phyloP scores from a whole-genome alignment of 345 rosid genomes.

The Schrenkiella parvula region DNA sequence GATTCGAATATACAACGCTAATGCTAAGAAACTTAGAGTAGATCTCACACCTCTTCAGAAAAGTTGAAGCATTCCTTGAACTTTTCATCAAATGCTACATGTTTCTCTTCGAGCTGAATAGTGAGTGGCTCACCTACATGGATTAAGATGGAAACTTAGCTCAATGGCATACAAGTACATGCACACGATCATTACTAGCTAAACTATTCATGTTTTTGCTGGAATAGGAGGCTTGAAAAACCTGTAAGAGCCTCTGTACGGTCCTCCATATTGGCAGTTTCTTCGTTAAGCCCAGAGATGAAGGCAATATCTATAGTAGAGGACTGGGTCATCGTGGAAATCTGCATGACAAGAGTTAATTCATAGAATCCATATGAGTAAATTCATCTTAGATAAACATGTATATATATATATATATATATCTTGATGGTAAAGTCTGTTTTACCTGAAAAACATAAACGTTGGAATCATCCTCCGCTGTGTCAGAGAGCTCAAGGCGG shows the following conservation, averaged over 20 bases:
- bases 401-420: too few species aligned
- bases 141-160: background rate
- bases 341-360: slow-evolving; percentile 35
- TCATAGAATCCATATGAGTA: background rate
- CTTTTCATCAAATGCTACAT: slow-evolving; percentile 59
- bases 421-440: too few species aligned
- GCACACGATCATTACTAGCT: background rate
- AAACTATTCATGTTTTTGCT: background rate
- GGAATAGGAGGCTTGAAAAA: slow-evolving; percentile 13
- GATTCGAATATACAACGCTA: background rate
- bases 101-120: slow-evolving; percentile 49
- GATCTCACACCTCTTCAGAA: slow-evolving; percentile 51
- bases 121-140: slow-evolving; percentile 47
- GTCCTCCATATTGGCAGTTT: slow-evolving; percentile 43
- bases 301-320: slow-evolving; percentile 66
- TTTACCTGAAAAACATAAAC: slow-evolving; percentile 76
- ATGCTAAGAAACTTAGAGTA: background rate
- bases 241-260: slow-evolving; percentile 71
- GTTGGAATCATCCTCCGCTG: slow-evolving; percentile 49
- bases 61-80: slow-evolving; percentile 52
- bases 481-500: slow-evolving; percentile 58
- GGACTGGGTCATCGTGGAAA: slow-evolving; percentile 51
- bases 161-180: background rate
- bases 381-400: too few species aligned
- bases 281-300: slow-evolving; percentile 49